phyloP scores from a whole-genome alignment of 257 asterid genomes.

The Solanum ossicruentum region DNA sequence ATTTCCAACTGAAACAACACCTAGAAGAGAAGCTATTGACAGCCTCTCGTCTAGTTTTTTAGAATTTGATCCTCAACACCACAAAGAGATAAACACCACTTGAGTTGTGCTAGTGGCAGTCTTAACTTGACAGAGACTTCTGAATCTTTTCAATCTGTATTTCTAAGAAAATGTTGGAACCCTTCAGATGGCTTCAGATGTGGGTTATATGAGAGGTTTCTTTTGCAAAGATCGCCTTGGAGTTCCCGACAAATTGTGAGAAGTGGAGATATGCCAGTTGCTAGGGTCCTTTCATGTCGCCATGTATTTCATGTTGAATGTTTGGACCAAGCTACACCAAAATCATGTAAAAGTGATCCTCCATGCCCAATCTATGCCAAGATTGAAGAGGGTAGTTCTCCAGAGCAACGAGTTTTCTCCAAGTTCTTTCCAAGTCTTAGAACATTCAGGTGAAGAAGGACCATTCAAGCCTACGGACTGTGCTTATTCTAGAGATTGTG shows the following conservation, averaged over 20 bases:
- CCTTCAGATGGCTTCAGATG: constrained; percentile 54
- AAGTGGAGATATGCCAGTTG: constrained; percentile 85
- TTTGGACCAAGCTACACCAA: constrained; percentile 78
- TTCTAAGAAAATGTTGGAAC: constrained; percentile 17
- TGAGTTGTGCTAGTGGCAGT: constrained; percentile 68
- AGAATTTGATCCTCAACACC: constrained; percentile 34
- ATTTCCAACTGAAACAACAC: constrained; percentile 36
- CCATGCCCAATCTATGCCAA: constrained; percentile 78
- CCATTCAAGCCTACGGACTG: constrained; percentile 73
- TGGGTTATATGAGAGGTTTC: constrained; percentile 74
- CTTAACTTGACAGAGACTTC: constrained; percentile 53
- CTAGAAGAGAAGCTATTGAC: constrained; percentile 21
- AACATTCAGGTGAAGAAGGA: constrained; percentile 53
- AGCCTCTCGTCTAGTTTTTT: constrained; percentile 11
- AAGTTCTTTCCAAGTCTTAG: constrained; percentile 61
- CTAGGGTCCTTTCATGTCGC: constrained; percentile 79
- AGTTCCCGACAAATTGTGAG: constrained; percentile 68
- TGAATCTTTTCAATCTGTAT: constrained; percentile 38
- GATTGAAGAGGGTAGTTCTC: constrained; percentile 48
- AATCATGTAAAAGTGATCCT: constrained; percentile 68
- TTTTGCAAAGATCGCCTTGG: constrained; percentile 87
- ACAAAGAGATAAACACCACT: constrained; percentile 38
- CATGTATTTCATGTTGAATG: constrained; percentile 91
- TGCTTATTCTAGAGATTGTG: constrained; percentile 72
- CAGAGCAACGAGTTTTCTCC: constrained; percentile 41